phyloP scores from a whole-genome alignment of 371 early-diverging fungal species.

The Mortierella sp. region DNA sequence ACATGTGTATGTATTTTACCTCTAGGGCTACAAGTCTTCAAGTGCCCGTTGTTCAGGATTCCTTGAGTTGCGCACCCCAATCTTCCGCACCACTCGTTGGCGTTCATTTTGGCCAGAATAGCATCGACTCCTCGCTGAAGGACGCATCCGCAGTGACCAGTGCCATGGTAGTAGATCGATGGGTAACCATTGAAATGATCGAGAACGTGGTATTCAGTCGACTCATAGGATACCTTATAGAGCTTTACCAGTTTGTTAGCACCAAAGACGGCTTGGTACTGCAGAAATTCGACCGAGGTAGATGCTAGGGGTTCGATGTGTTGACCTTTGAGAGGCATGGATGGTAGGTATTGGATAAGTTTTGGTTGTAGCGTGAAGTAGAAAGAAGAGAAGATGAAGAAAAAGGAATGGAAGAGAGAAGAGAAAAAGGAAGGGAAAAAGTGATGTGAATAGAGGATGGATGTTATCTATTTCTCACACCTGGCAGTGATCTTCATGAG shows the following conservation, averaged over 20 bases:
- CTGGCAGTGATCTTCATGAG: not conserved
- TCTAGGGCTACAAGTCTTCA: not conserved
- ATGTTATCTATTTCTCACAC: no score
- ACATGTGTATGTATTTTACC: not conserved
- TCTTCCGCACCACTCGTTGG: slow-evolving; percentile 11
- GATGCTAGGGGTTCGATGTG: slow-evolving; percentile 2
- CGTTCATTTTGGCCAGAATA: not conserved
- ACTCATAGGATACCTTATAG: slow-evolving; percentile 17
- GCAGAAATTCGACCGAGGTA: not conserved
- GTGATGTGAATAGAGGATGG: not conserved
- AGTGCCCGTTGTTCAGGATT: slow-evolving; percentile 6
- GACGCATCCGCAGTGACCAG: slow-evolving; percentile 21
- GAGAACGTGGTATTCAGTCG: no score
- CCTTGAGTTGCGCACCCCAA: slow-evolving; percentile 3
- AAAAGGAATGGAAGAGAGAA: not conserved
- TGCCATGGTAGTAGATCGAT: slow-evolving; percentile 13
- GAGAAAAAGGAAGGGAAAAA: not conserved
- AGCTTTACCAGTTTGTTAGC: not conserved
- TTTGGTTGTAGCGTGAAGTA: not conserved
- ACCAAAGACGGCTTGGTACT: not conserved
- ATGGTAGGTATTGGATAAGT: not conserved
- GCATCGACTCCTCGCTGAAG: not conserved
- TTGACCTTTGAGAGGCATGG: slow-evolving; percentile 13
- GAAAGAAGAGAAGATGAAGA: no score
- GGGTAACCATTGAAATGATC: no score